Conservation (phyloP, 371 early-diverging fungal genomes). For the Choanephora cucurbitarum region DNA sequence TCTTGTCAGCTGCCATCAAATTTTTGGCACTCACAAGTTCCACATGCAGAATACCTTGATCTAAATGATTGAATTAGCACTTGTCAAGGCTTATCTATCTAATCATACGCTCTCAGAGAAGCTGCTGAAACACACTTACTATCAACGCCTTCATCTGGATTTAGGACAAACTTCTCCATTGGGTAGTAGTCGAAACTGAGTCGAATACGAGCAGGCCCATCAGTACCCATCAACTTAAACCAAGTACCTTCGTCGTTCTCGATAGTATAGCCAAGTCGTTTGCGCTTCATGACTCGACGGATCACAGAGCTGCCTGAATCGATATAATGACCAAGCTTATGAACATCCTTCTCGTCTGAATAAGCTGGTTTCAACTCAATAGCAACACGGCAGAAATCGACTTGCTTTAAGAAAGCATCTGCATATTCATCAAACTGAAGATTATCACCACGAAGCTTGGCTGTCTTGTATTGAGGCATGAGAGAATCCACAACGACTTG, state of each 20-base stretch:
- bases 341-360: conserved; percentile 34
- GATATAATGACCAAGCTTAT: conserved; percentile 43
- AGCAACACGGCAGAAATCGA: conserved; percentile 61
- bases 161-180: conserved; percentile 45
- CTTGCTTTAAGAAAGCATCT: conserved; percentile 64
- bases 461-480: conserved; percentile 44
- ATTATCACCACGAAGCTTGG: conserved; percentile 36
- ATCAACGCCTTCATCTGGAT: conserved; percentile 63
- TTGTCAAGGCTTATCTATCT: no score
- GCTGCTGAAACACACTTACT: conserved; percentile 56
- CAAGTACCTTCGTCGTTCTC: conserved; percentile 35
- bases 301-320: conserved; percentile 34
- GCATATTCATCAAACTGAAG: conserved; percentile 44
- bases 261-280: conserved; percentile 15
- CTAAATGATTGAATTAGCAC: conserved; percentile 22
- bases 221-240: conserved; percentile 42
- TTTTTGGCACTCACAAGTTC: conserved; percentile 49
- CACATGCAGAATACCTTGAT: conserved; percentile 55
- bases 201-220: conserved; percentile 43
- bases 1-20: conserved; percentile 56
- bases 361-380: conserved; percentile 50
- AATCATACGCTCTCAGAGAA: no score
- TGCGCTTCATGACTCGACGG: conserved; percentile 37
- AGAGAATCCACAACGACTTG: conserved; percentile 43
- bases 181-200: conserved; percentile 58